Conservation (phyloP, 495 filamentous ascomycete species). For the Aspergillus carlsbadensis region DNA sequence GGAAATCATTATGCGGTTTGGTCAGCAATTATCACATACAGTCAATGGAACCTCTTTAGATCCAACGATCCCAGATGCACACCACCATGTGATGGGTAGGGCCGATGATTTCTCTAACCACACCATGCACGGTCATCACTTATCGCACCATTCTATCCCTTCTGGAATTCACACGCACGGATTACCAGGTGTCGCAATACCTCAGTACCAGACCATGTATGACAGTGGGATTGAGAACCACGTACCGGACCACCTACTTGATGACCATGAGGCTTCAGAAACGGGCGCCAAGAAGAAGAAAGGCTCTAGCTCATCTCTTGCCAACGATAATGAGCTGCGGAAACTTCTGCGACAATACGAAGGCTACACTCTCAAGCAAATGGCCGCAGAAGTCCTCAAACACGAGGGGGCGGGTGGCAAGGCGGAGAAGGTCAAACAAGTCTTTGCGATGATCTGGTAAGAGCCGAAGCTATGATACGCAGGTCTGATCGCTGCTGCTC, state of each 20-base stretch:
- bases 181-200: slow-evolving; percentile 37
- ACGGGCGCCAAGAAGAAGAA: slow-evolving; percentile 63
- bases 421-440: slow-evolving; percentile 91
- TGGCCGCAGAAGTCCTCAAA: slow-evolving; percentile 75
- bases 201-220: slow-evolving; percentile 57
- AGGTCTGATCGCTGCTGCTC: slow-evolving; percentile 16
- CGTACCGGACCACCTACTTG: slow-evolving; percentile 56
- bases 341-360: slow-evolving; percentile 77
- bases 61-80: slow-evolving; percentile 48
- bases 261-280: slow-evolving; percentile 66
- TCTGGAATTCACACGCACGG: slow-evolving; percentile 30
- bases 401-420: slow-evolving; percentile 69
- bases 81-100: slow-evolving; percentile 46
- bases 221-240: slow-evolving; percentile 68
- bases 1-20: slow-evolving; percentile 61
- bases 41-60: slow-evolving; percentile 52
- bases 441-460: slow-evolving; percentile 98
- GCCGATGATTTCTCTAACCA: slow-evolving; percentile 48
- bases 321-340: slow-evolving; percentile 89
- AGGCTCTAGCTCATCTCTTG: slow-evolving; percentile 67
- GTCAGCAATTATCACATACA: slow-evolving; percentile 55
- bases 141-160: slow-evolving; percentile 42
- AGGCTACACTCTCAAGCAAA: slow-evolving; percentile 71
- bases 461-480: slow-evolving; percentile 6
- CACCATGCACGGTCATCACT: slow-evolving; percentile 44